A percentile compares a stretch with the other conserved stretches of the same genome.
These are phyloP conservation scores for Salix caprea DNA, from an alignment of 345 rosid species.

Conservation along the genomic window DNA sequence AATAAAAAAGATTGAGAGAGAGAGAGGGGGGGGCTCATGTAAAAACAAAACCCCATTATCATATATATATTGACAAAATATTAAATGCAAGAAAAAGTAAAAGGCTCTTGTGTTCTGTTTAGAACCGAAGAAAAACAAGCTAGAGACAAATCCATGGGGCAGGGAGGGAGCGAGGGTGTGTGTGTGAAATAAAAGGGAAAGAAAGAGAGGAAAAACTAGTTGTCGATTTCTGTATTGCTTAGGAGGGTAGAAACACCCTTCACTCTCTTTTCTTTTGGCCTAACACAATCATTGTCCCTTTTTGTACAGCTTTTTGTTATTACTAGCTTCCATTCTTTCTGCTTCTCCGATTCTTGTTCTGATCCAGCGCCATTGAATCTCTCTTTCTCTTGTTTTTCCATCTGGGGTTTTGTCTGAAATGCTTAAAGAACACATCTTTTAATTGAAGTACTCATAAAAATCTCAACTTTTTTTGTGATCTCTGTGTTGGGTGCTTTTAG, in stretches of 20 bases:
- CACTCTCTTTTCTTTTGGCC: slow-evolving; percentile 17
- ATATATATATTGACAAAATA: background rate
- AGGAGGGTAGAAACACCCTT: slow-evolving; percentile 15
- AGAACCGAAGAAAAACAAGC: slow-evolving; percentile 22
- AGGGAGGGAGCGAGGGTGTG: background rate
- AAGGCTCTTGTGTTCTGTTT: slow-evolving; percentile 16
- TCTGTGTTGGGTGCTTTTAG: slow-evolving; percentile 6
- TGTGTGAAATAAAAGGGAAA: slow-evolving; percentile 3
- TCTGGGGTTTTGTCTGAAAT: slow-evolving; percentile 27
- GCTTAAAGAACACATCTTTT: background rate
- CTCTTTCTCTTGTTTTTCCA: background rate
- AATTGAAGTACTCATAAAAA: background rate
- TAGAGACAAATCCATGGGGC: slow-evolving; percentile 28
- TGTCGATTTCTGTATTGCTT: slow-evolving; percentile 21
- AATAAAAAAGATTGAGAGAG: slow-evolving; percentile 1
- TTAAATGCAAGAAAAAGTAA: background rate
- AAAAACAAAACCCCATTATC: background rate
- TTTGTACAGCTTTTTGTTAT: slow-evolving; percentile 19
- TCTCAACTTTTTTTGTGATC: slow-evolving; percentile 7
- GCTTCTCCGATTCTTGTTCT: slow-evolving; percentile 8
- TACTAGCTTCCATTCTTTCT: slow-evolving; percentile 11
- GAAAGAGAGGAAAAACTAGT: background rate
- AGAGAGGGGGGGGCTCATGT: background rate
- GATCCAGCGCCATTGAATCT: background rate
- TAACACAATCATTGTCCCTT: slow-evolving; percentile 41